Evolutionary conservation across 805 yeast species (phyloP).

Genomic region (Kuraishia molischiana): DNA sequence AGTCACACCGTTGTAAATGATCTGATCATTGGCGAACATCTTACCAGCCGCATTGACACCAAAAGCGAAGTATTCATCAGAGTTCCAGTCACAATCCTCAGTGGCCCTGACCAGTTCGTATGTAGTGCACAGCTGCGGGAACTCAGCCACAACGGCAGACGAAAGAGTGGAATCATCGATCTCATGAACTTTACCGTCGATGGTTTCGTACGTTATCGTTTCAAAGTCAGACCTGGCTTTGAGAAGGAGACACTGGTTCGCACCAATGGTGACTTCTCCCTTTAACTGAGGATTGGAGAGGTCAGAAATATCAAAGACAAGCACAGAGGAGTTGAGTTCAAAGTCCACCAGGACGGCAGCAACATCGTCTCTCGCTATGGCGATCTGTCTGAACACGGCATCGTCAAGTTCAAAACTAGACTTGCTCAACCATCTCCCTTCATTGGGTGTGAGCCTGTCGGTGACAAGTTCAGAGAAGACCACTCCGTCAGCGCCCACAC

Average conservation of each 20-base stretch:
- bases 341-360: slow-evolving; percentile 53
- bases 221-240: slow-evolving; percentile 45
- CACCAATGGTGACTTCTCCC: slow-evolving; percentile 31
- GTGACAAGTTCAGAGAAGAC: slow-evolving; percentile 37
- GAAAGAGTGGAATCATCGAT: slow-evolving; percentile 17
- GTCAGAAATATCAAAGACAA: slow-evolving; percentile 37
- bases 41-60: slow-evolving; percentile 76
- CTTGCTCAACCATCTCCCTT: slow-evolving; percentile 29
- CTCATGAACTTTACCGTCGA: slow-evolving; percentile 47
- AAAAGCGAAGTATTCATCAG: slow-evolving; percentile 30
- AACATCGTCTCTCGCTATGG: slow-evolving; percentile 42
- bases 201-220: slow-evolving; percentile 44
- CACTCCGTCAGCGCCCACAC: slow-evolving; percentile 37
- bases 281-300: slow-evolving; percentile 28
- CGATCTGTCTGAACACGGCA: slow-evolving; percentile 51
- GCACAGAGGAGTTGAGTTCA: slow-evolving; percentile 36
- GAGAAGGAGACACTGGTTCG: slow-evolving; percentile 42
- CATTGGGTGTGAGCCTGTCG: slow-evolving; percentile 29
- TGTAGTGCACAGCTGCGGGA: slow-evolving; percentile 65
- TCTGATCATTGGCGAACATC: slow-evolving; percentile 50
- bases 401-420: slow-evolving; percentile 34
- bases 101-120: slow-evolving; percentile 33
- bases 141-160: slow-evolving; percentile 29
- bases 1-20: slow-evolving; percentile 67
- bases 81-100: slow-evolving; percentile 12